Base-by-base conservation (phyloP, 306 rosid species). In the Canavalia ensiformis region DNA sequence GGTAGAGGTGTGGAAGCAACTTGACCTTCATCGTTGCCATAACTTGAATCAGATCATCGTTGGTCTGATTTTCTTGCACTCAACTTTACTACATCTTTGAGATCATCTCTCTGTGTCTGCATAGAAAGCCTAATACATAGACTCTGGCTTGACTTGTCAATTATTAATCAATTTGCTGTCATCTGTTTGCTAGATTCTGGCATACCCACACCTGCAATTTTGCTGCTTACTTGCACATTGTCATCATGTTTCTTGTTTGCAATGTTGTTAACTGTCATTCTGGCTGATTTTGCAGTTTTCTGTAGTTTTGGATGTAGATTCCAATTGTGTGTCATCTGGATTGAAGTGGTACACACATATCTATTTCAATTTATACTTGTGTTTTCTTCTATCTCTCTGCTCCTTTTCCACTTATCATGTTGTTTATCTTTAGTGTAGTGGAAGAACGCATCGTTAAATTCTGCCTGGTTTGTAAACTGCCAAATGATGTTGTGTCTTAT, bases 1-100 rank as follows among this genome's bases (percentile, higher is more conserved):
- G 98, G 98, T 4, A n/a, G 97, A 94, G 76, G 76, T 89, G 73
- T 0, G 96, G n/a, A n/a, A 90, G 85, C 95, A 89, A 86, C 83
- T 94, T 51, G 97, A 92, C 73, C n/a, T 90, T 45, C n/a, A n/a
- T n/a, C n/a, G n/a, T n/a, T n/a, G n/a, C n/a, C n/a, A n/a, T n/a
- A n/a, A n/a, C n/a, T n/a, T 1, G 94, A 94, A 85, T 92, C 97
- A 11, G 91, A n/a, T 94, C 63, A 94, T 92, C 90, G 98, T 5
- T 94, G 98, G 98, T 90, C 94, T n/a, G n/a, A n/a, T n/a, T n/a
- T 8, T 94, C 98, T 0, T 94, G 97, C 85, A 94, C 98, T 0
- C 94, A 90, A 50, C 90, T 90, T 52, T 88, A n/a, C 92, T 6
- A 88, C 94, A 64, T 90, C 97, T 37, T 88, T 90, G 58, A 83